phyloP scores from a whole-genome alignment of 73 alveolate genomes.

The Breviolum minutum region DNA sequence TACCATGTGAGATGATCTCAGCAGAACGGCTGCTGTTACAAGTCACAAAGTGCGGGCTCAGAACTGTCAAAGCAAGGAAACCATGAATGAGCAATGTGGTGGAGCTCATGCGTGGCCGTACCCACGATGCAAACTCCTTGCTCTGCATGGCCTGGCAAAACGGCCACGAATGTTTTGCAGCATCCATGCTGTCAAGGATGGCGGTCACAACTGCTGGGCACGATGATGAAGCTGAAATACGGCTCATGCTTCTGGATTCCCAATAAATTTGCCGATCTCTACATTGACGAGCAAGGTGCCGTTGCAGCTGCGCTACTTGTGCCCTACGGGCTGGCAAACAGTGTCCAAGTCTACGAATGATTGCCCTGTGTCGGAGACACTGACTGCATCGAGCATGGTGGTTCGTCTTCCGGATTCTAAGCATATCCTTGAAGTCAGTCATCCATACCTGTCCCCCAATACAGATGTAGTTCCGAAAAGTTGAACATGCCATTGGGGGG shows the following conservation, averaged over 20 bases:
- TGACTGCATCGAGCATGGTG: neutral
- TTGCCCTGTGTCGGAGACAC: neutral
- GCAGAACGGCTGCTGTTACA: neutral
- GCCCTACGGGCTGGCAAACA: neutral
- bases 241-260: neutral
- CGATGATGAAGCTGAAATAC: neutral
- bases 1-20: neutral
- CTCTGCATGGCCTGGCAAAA: neutral
- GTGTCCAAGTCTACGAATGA: neutral
- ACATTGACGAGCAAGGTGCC: neutral
- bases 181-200: constrained; percentile 3
- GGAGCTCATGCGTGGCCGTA: neutral
- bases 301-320: neutral
- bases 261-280: neutral
- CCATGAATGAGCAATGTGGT: neutral
- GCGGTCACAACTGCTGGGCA: neutral
- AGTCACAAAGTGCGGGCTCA: neutral
- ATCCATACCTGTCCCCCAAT: neutral
- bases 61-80: neutral
- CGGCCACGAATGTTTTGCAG: neutral
- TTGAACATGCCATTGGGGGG: neutral
- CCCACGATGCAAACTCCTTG: neutral
- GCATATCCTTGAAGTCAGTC: neutral
- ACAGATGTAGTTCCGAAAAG: too few species aligned
- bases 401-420: neutral